phyloP scores from a whole-genome alignment of 371 early-diverging fungal species.

The Fennellomyces sp. region DNA sequence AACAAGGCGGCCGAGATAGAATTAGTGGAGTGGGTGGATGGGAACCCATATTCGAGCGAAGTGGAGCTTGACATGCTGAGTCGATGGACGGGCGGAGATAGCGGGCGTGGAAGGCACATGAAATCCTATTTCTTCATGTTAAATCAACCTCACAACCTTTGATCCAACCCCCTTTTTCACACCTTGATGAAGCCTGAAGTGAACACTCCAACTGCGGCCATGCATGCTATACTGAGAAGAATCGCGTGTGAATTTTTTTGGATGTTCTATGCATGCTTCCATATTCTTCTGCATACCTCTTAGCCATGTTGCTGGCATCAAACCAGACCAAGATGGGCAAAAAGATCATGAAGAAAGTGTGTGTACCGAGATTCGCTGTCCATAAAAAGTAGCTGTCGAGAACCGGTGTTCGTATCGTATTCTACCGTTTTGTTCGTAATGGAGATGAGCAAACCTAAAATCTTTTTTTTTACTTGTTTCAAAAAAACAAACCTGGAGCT shows the following conservation, averaged over 20 bases:
- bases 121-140: slow-evolving; percentile 68
- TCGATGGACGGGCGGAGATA: slow-evolving; percentile 73
- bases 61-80: slow-evolving; percentile 63
- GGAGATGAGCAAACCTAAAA: neutral
- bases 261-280: neutral
- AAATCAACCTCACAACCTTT: too few relatives aligned
- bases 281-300: slow-evolving; percentile 39
- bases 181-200: slow-evolving; percentile 74
- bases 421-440: slow-evolving; percentile 18
- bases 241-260: neutral
- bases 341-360: slow-evolving; percentile 73
- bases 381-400: slow-evolving; percentile 63
- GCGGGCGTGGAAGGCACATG: slow-evolving; percentile 75
- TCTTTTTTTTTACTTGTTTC: neutral
- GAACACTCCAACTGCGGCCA: slow-evolving; percentile 68
- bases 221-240: slow-evolving; percentile 36
- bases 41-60: slow-evolving; percentile 81
- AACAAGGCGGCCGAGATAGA: slow-evolving; percentile 73
- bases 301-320: slow-evolving; percentile 57
- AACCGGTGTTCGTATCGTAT: slow-evolving; percentile 43
- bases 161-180: slow-evolving; percentile 8
- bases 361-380: slow-evolving; percentile 74
- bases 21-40: slow-evolving; percentile 80
- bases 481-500: slow-evolving; percentile 45
- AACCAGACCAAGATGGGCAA: slow-evolving; percentile 78